Evolutionary conservation across 805 yeast genomes (phyloP), one percentile per base, ranked within the genome.

Genomic region (Ogataea trehaloabstinens): DNA sequence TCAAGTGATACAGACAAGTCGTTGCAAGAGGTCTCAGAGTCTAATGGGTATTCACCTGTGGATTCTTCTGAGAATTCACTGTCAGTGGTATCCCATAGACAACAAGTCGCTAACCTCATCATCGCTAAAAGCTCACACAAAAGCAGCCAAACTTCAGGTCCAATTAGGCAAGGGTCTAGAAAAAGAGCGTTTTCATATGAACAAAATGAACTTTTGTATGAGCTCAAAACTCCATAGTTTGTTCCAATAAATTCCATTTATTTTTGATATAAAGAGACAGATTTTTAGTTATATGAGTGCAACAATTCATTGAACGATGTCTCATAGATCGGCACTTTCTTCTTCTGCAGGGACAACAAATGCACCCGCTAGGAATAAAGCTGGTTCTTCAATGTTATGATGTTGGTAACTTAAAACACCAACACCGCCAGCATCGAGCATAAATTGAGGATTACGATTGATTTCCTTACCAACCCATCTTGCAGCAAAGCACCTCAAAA

Each of bases 361-460:
- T 0, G 95, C 91, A 34, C 95, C 95, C 3, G 95, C 85, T 42
- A 91, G 70, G 35, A 72, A 77, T 41, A 91, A 60, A 0, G 96
- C 96, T 3, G 97, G 97, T 64, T 91, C 97, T 27, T 82, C 73
- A 40, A 86, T 73, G 58, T 73, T 80, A 56, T 82, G 80, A 61
- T 90, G 98, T 53, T 87, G 95, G 61, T 90, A 90, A 48, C 93
- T 80, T 56, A 91, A 69, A 2, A 89, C 95, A 45, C 96, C 96
- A 29, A 88, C 86, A 30, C 96, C 97, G 48, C 97, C 96, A 19
- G 98, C 95, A 58, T 91, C 96, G 50, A 91, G 68, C 60, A 91
- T 68, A 61, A 89, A 81, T 49, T 82, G 78, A 7, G 96, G 96
- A 59, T 90, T 85, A 33, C 59, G 66, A 45, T 61, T 53, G 41